Conservation (phyloP, 352 stramenopile genomes). For the Aphanomyces cochlioides region DNA sequence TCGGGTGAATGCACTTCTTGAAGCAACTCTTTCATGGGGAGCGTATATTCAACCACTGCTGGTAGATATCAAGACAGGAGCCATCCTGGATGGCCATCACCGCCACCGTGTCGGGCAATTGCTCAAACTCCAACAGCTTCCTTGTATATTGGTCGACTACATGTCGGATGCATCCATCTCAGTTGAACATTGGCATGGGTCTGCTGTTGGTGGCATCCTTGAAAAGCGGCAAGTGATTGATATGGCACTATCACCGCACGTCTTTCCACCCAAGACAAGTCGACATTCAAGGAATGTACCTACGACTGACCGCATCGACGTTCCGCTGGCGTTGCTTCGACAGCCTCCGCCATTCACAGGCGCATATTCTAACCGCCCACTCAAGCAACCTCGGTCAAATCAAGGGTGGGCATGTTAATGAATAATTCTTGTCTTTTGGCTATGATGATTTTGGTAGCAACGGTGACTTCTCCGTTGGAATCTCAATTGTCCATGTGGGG, state of each 20-base stretch:
- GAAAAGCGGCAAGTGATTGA: constrained; percentile 80
- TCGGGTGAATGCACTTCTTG: constrained; percentile 68
- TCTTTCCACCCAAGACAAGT: constrained; percentile 83
- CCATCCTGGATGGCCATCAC: constrained; percentile 82
- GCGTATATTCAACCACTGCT: constrained; percentile 78
- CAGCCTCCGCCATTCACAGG: constrained; percentile 12
- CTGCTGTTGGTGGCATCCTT: constrained; percentile 44
- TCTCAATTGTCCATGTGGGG: background rate
- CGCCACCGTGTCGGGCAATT: constrained; percentile 75
- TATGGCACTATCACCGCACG: constrained; percentile 73
- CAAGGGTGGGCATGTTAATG: constrained; percentile 18
- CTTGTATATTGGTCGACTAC: constrained; percentile 77
- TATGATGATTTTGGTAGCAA: constrained; percentile 15
- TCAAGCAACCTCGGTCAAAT: background rate
- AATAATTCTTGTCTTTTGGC: background rate
- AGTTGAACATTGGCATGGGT: constrained; percentile 70
- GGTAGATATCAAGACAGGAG: constrained; percentile 69
- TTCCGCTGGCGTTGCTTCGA: constrained; percentile 12
- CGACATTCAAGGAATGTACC: constrained; percentile 5
- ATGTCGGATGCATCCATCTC: constrained; percentile 64
- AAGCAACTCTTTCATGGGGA: constrained; percentile 74
- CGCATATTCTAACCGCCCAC: constrained; percentile 8
- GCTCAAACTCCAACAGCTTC: constrained; percentile 65
- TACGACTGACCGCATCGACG: constrained; percentile 12
- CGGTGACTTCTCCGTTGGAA: constrained; percentile 4